phyloP scores from a whole-genome alignment of 2,329 filamentous ascomycete genomes.

The Fusarium haematococcum region DNA sequence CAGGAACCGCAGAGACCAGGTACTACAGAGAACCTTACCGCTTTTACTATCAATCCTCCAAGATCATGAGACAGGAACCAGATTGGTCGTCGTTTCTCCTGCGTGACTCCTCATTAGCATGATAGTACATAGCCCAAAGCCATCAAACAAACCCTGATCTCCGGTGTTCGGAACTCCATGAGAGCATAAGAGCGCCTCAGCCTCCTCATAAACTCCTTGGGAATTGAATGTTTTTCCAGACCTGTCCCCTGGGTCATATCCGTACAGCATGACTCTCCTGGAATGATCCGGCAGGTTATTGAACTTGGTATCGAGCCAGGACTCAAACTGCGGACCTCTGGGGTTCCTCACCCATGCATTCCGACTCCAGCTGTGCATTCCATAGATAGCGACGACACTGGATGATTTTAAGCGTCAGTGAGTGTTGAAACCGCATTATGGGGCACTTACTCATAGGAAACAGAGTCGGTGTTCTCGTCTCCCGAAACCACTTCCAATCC shows the following conservation, averaged over 20 bases:
- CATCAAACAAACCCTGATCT: background rate
- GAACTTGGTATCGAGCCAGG: background rate
- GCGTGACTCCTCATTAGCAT: background rate
- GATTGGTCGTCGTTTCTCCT: slow-evolving; percentile 2
- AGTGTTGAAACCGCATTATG: background rate
- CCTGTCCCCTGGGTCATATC: background rate
- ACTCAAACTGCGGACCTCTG: background rate
- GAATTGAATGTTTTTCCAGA: background rate
- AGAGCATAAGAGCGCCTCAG: background rate
- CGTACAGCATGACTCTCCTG: slow-evolving; percentile 2
- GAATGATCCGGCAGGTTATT: background rate
- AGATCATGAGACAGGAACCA: slow-evolving; percentile 19
- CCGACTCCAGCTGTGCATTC: background rate
- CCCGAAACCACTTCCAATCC: background rate
- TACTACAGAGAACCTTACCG: background rate
- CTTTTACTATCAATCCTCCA: slow-evolving; percentile 17
- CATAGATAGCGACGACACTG: background rate
- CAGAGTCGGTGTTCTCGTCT: background rate
- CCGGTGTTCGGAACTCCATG: background rate
- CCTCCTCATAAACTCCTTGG: background rate
- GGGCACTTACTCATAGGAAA: background rate
- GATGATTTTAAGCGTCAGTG: background rate
- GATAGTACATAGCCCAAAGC: background rate
- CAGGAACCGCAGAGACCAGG: background rate
- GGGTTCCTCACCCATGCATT: background rate